Conservation (phyloP, 352 stramenopile species). For the Plasmopara viticola region DNA sequence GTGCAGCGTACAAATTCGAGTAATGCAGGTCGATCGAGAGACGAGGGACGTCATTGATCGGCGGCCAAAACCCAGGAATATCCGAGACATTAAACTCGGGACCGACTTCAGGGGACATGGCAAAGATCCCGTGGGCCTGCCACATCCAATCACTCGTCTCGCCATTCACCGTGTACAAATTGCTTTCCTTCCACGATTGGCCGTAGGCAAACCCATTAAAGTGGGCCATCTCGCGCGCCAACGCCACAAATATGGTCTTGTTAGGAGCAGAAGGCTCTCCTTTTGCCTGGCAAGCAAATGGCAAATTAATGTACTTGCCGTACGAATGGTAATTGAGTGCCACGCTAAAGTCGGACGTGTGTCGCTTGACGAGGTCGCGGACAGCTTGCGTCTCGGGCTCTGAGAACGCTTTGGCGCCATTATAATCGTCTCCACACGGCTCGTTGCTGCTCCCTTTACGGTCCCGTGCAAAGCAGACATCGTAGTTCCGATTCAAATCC, state of each 20-base stretch:
- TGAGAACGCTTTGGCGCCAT: slow-evolving; percentile 59
- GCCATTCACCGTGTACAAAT: slow-evolving; percentile 83
- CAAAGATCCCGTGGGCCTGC: slow-evolving; percentile 67
- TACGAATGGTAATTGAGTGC: slow-evolving; percentile 84
- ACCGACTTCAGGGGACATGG: slow-evolving; percentile 81
- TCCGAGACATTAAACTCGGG: slow-evolving; percentile 40
- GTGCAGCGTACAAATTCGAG: slow-evolving; percentile 55
- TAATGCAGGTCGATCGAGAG: slow-evolving; percentile 69
- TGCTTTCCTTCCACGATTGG: slow-evolving; percentile 76
- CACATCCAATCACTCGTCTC: slow-evolving; percentile 88
- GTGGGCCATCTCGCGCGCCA: slow-evolving; percentile 62
- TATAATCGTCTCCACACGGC: slow-evolving; percentile 70
- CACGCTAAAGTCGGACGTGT: slow-evolving; percentile 43
- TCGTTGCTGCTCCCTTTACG: slow-evolving; percentile 54
- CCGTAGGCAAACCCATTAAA: slow-evolving; percentile 76
- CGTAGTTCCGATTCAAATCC: slow-evolving; percentile 84
- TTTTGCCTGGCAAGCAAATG: slow-evolving; percentile 70
- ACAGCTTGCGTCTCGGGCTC: slow-evolving; percentile 78
- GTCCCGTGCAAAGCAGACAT: slow-evolving; percentile 67
- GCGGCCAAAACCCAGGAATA: slow-evolving; percentile 63
- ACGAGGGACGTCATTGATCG: slow-evolving; percentile 36
- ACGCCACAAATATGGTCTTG: slow-evolving; percentile 36
- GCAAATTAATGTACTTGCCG: slow-evolving; percentile 77
- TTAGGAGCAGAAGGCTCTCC: slow-evolving; percentile 31
- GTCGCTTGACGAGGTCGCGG: slow-evolving; percentile 50